A percentile compares a stretch with the other conserved stretches of the same genome.
Conservation (phyloP, 2,329 filamentous ascomycete genomes). For the Aureobasidium sp. region DNA sequence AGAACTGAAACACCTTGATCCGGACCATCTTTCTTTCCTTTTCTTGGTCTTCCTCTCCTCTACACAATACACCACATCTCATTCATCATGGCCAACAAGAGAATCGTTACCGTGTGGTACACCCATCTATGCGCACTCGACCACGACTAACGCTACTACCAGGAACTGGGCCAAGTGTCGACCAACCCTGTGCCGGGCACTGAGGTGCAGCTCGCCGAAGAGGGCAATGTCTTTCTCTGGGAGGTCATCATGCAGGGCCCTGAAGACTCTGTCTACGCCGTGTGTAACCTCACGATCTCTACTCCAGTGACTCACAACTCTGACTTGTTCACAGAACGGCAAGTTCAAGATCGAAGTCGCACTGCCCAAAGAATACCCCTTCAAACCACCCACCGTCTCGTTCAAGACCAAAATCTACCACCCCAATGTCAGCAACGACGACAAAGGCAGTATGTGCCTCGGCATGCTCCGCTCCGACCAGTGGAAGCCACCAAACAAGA, state of each 20-base stretch:
- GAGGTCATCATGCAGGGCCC: constrained; percentile 61
- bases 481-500: constrained; percentile 84
- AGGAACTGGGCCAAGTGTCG: constrained; percentile 57
- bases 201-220: constrained; percentile 50
- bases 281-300: constrained; percentile 33
- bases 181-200: constrained; percentile 51
- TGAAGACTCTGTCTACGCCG: constrained; percentile 56
- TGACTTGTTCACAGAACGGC: constrained; percentile 49
- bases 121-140: neutral
- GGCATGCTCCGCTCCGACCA: constrained; percentile 74
- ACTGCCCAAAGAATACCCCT: constrained; percentile 77
- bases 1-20: constrained; percentile 1
- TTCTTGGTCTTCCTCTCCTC: neutral
- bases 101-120: constrained; percentile 37
- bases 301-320: neutral
- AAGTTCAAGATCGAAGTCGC: constrained; percentile 64
- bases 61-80: neutral
- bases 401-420: constrained; percentile 93
- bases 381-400: constrained; percentile 73
- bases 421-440: constrained; percentile 87
- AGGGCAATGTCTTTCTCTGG: constrained; percentile 62
- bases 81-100: constrained; percentile 33
- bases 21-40: neutral
- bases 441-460: constrained; percentile 77
- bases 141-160: constrained; percentile 8